Percentiles rank a stretch among this genome's conserved stretches.
These are phyloP conservation scores for Saururus chinensis DNA, from an alignment of 164 flowering plant species.

Conservation along the genomic window DNA sequence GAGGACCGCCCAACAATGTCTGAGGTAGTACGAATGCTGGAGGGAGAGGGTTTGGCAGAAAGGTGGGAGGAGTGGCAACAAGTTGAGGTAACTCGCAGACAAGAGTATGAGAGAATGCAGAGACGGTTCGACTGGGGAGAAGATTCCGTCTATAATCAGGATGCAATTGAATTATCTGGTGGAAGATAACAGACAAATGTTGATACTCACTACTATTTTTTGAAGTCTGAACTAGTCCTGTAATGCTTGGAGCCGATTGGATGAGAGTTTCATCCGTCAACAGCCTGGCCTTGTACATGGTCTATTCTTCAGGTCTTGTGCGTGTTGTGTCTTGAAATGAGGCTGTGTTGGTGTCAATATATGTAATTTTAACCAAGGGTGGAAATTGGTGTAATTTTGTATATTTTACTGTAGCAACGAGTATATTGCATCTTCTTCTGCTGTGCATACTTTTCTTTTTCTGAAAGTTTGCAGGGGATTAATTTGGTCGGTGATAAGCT, in stretches of 20 bases:
- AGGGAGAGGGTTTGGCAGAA: conserved; percentile 90
- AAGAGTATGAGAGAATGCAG: conserved; percentile 64
- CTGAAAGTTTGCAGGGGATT: no score
- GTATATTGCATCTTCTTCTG: not conserved
- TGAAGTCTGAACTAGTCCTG: not conserved
- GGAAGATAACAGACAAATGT: conserved; percentile 44
- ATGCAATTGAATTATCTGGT: conserved; percentile 85
- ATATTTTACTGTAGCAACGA: not conserved
- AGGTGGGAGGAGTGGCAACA: conserved; percentile 96
- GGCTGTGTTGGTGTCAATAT: not conserved
- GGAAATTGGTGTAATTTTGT: not conserved
- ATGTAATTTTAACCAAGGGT: not conserved
- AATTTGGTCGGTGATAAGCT: no score
- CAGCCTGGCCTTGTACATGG: not conserved
- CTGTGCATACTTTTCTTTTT: no score
- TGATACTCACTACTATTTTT: not conserved
- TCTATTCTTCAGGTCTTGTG: not conserved
- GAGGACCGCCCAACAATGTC: conserved; percentile 95
- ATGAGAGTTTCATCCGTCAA: not conserved
- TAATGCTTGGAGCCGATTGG: not conserved
- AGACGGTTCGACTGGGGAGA: conserved; percentile 86
- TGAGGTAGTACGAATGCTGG: conserved; percentile 90
- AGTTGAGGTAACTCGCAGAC: conserved; percentile 62
- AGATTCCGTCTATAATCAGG: conserved; percentile 67
- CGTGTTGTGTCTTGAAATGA: no score